Conservation (phyloP, 768 basidiomycete genomes). For the Glaciozyma martinii region DNA sequence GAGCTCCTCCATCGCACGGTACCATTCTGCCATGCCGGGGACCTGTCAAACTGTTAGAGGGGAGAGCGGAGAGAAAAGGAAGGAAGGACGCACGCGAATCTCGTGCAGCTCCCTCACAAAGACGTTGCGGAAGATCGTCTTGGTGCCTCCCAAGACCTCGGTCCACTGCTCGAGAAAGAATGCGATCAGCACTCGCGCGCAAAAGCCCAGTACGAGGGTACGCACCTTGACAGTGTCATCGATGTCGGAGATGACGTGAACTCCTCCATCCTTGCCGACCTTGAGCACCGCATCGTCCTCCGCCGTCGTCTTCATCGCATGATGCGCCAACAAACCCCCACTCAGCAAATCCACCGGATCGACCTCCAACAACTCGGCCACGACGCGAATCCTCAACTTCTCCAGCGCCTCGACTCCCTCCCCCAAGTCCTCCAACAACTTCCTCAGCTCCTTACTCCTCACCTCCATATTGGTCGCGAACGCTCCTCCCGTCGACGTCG, state of each 20-base stretch:
- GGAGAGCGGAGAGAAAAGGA: background rate
- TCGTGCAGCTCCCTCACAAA: slow-evolving; percentile 79
- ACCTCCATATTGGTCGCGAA: slow-evolving; percentile 6
- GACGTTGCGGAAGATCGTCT: slow-evolving; percentile 78
- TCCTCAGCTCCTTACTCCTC: slow-evolving; percentile 5
- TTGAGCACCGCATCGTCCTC: slow-evolving; percentile 14
- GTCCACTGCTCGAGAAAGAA: slow-evolving; percentile 43
- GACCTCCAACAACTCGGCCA: slow-evolving; percentile 22
- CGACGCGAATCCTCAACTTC: slow-evolving; percentile 9
- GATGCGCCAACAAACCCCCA: background rate
- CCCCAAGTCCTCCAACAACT: background rate
- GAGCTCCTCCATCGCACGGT: slow-evolving; percentile 33
- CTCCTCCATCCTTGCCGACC: slow-evolving; percentile 14
- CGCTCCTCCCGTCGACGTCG: slow-evolving; percentile 12
- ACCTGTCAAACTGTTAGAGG: background rate
- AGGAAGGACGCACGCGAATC: slow-evolving; percentile 51
- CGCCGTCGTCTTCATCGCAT: slow-evolving; percentile 2
- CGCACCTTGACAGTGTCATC: slow-evolving; percentile 32
- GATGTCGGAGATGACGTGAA: slow-evolving; percentile 25
- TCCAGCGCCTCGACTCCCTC: slow-evolving; percentile 8
- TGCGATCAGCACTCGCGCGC: background rate
- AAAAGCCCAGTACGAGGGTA: background rate
- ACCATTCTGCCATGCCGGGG: slow-evolving; percentile 38
- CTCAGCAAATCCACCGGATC: background rate
- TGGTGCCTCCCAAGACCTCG: slow-evolving; percentile 65